A percentile compares a stretch with the other conserved stretches of the same genome.
phyloP scores from a whole-genome alignment of 352 stramenopile species.

The Aphanomyces invadans region DNA sequence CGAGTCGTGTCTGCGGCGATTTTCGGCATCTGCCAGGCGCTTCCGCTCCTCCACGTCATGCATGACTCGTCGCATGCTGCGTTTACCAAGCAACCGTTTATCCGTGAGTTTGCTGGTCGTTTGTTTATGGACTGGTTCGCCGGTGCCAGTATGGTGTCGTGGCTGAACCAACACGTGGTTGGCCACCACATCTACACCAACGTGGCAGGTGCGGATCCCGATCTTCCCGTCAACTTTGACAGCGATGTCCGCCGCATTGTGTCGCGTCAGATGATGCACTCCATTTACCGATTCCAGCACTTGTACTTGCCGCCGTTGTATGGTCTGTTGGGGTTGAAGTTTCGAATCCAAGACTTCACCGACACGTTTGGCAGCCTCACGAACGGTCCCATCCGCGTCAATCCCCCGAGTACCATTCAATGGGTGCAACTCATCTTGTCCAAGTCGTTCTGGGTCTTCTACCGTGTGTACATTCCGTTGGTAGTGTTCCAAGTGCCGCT shows the following conservation, averaged over 20 bases:
- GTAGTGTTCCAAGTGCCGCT: slow-evolving; percentile 52
- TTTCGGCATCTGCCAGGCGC: slow-evolving; percentile 86
- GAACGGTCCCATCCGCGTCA: slow-evolving; percentile 88
- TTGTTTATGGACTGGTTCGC: slow-evolving; percentile 88
- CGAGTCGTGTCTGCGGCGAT: slow-evolving; percentile 67
- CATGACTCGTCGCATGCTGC: slow-evolving; percentile 89
- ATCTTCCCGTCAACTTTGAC: slow-evolving; percentile 85
- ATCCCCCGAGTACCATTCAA: slow-evolving; percentile 69
- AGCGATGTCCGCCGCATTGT: slow-evolving; percentile 82
- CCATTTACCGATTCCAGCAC: slow-evolving; percentile 89
- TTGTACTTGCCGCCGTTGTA: slow-evolving; percentile 92
- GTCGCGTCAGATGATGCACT: slow-evolving; percentile 72
- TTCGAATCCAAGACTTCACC: slow-evolving; percentile 88
- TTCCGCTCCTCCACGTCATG: slow-evolving; percentile 89
- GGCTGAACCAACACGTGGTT: slow-evolving; percentile 94
- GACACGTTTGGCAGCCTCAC: slow-evolving; percentile 80
- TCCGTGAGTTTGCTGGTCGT: slow-evolving; percentile 69
- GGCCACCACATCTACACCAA: slow-evolving; percentile 96
- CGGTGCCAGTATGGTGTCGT: slow-evolving; percentile 88
- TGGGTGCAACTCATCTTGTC: slow-evolving; percentile 81
- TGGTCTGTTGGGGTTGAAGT: slow-evolving; percentile 90
- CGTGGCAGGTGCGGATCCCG: slow-evolving; percentile 87
- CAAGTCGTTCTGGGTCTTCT: slow-evolving; percentile 85
- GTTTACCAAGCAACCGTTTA: slow-evolving; percentile 66
- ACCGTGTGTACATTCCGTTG: slow-evolving; percentile 85